Conservation (phyloP, 2,329 filamentous ascomycete genomes). For the Cladosporium cucumerinum region DNA sequence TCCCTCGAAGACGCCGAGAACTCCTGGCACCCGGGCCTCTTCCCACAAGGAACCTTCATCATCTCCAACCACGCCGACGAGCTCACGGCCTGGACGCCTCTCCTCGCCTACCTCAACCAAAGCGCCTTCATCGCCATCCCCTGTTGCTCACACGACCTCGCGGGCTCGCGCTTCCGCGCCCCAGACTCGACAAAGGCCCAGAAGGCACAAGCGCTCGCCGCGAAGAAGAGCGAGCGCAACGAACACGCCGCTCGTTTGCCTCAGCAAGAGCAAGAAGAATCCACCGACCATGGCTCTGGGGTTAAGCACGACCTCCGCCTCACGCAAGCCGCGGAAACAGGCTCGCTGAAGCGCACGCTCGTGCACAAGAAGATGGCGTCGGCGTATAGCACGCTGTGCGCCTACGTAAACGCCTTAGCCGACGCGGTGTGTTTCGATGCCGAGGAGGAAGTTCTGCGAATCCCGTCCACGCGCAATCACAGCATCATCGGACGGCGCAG, state of each 20-base stretch:
- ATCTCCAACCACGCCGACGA: slow-evolving; percentile 97
- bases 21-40: slow-evolving; percentile 57
- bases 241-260: slow-evolving; percentile 19
- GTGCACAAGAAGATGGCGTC: slow-evolving; percentile 51
- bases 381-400: slow-evolving; percentile 78
- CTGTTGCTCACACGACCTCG: slow-evolving; percentile 87
- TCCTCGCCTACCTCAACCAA: slow-evolving; percentile 71
- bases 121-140: slow-evolving; percentile 90
- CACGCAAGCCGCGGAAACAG: slow-evolving; percentile 33
- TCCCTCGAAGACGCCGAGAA: slow-evolving; percentile 9
- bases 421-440: slow-evolving; percentile 69
- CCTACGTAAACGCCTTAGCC: slow-evolving; percentile 70
- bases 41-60: slow-evolving; percentile 75
- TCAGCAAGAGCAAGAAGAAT: slow-evolving; percentile 20
- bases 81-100: slow-evolving; percentile 90
- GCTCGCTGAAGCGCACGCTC: slow-evolving; percentile 32
- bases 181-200: slow-evolving; percentile 26
- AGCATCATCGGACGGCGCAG: slow-evolving; percentile 67
- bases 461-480: slow-evolving; percentile 87
- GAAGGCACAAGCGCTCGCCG: slow-evolving; percentile 16
- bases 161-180: slow-evolving; percentile 70
- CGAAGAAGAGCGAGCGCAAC: slow-evolving; percentile 22
- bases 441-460: slow-evolving; percentile 82
- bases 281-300: neutral
- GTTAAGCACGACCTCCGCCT: neutral